These are phyloP conservation scores for Cystobasidium sp. DNA, from an alignment of 1,284 basidiomycete species.

Conservation along the genomic window DNA sequence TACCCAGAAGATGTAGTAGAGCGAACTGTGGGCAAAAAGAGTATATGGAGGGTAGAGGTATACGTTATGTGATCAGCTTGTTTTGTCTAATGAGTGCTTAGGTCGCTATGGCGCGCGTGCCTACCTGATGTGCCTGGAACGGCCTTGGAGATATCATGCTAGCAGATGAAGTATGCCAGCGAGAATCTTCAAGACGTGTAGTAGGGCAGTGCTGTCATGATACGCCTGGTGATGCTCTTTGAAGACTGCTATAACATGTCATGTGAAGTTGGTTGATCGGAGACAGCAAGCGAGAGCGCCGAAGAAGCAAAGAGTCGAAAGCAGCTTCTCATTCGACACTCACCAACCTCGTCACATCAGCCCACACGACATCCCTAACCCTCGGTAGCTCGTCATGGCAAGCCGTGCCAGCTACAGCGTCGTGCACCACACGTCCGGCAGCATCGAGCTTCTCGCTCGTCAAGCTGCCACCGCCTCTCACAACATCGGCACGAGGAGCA, in stretches of 20 bases:
- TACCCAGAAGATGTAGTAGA: slow-evolving; percentile 37
- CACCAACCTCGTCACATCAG: neutral
- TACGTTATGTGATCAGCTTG: slow-evolving; percentile 5
- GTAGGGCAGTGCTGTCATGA: too few relatives aligned
- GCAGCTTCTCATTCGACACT: neutral
- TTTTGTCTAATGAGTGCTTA: neutral
- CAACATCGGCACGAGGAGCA: neutral
- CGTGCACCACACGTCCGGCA: slow-evolving; percentile 4
- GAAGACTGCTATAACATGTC: too few relatives aligned
- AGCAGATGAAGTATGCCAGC: neutral
- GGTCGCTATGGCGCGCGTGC: neutral
- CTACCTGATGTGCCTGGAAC: slow-evolving; percentile 38
- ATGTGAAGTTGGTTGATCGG: too few relatives aligned
- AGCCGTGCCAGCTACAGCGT: slow-evolving; percentile 2
- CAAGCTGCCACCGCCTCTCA: slow-evolving; percentile 8
- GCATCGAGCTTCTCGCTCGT: slow-evolving; percentile 21
- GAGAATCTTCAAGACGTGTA: too few relatives aligned
- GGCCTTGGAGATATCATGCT: slow-evolving; percentile 32
- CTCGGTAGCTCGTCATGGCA: neutral
- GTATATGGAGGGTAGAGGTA: neutral
- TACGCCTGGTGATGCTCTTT: too few relatives aligned
- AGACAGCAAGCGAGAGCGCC: too few relatives aligned
- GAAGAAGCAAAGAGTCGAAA: too few relatives aligned
- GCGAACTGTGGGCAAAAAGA: slow-evolving; percentile 8
- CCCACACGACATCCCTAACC: neutral